Evolutionary conservation across 345 rosid genomes (phyloP).

Genomic region (Corchorus olitorius): DNA sequence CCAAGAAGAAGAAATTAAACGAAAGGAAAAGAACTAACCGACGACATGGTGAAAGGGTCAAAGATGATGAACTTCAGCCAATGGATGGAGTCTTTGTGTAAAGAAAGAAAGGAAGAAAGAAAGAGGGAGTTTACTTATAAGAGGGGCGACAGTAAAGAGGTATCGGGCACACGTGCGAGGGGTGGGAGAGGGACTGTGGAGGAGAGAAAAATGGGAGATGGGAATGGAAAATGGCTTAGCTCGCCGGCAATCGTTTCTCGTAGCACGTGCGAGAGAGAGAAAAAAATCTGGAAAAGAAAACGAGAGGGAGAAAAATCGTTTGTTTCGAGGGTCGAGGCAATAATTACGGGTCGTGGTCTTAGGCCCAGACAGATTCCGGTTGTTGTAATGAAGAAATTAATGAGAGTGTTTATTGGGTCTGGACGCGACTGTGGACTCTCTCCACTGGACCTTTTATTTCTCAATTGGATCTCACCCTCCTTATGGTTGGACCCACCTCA

Average conservation of each 20-base stretch:
- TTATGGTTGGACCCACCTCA: no score
- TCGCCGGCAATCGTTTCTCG: constrained; percentile 18
- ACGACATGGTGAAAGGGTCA: constrained; percentile 26
- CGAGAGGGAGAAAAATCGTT: not conserved
- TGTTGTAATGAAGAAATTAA: no score
- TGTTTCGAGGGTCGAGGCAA: not conserved
- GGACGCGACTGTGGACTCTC: no score
- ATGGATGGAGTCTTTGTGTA: not conserved
- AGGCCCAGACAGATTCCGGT: not conserved
- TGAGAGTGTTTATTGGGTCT: no score
- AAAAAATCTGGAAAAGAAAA: not conserved
- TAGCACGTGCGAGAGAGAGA: constrained; percentile 27
- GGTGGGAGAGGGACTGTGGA: not conserved
- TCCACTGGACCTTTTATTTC: no score
- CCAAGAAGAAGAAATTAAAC: not conserved
- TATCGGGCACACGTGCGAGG: constrained; percentile 27
- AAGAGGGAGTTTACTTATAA: not conserved
- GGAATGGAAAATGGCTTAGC: not conserved
- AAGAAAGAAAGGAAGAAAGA: not conserved
- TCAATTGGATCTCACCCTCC: no score
- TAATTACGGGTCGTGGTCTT: not conserved
- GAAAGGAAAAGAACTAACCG: constrained; percentile 27
- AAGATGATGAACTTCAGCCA: constrained; percentile 9
- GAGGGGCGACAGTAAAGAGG: not conserved
- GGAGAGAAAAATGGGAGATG: not conserved